A percentile compares a stretch with the other conserved stretches of the same genome.
Evolutionary conservation across 2,329 filamentous ascomycete species (phyloP).

Genomic region (Clonostachys solani): DNA sequence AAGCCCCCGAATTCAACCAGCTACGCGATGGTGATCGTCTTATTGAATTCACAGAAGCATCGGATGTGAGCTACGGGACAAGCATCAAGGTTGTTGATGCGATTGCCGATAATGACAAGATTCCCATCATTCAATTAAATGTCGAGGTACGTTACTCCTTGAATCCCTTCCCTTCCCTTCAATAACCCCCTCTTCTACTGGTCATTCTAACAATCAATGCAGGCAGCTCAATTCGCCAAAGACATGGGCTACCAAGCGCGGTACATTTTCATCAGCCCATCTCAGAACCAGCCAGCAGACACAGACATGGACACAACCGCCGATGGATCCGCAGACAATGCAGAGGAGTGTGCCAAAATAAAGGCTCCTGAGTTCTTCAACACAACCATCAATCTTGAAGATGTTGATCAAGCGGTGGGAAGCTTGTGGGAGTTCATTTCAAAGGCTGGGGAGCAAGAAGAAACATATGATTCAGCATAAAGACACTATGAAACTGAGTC

Average conservation of each 20-base stretch:
- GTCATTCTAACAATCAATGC: constrained; percentile 1
- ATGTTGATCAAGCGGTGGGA: constrained; percentile 13
- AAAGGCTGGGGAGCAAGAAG: constrained; percentile 3
- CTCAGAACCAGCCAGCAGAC: constrained; percentile 22
- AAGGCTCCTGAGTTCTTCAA: constrained; percentile 18
- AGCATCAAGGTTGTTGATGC: constrained; percentile 47
- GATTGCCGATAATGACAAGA: constrained; percentile 49
- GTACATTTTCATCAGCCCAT: constrained; percentile 46
- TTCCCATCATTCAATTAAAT: constrained; percentile 53
- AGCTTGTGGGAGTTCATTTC: constrained; percentile 20
- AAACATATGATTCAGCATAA: neutral
- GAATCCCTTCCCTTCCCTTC: neutral
- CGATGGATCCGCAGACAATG: constrained; percentile 10
- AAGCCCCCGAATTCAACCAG: constrained; percentile 47
- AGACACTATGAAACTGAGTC: neutral
- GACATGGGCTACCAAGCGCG: constrained; percentile 53
- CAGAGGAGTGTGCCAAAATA: constrained; percentile 12
- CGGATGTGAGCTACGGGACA: constrained; percentile 50
- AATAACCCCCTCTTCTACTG: neutral
- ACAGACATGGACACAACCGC: constrained; percentile 13
- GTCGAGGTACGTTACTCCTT: constrained; percentile 36
- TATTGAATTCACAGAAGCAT: constrained; percentile 48
- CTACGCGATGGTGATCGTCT: constrained; percentile 57
- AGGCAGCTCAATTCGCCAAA: constrained; percentile 54
- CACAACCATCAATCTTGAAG: constrained; percentile 16